These are phyloP conservation scores for Sclerotinia sclerotiorum DNA, from an alignment of 2,329 filamentous ascomycete genomes.

Conservation along the genomic window DNA sequence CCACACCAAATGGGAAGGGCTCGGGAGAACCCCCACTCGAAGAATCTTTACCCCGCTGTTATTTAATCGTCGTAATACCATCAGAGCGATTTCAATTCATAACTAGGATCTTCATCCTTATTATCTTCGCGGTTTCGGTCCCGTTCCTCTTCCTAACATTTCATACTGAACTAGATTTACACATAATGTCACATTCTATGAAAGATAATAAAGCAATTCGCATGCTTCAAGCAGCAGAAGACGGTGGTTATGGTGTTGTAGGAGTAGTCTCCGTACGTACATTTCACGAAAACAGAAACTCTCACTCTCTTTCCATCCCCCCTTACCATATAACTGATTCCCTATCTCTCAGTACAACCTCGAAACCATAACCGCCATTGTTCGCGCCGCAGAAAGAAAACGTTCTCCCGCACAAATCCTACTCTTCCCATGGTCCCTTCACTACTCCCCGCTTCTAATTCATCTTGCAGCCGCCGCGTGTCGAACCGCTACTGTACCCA, in stretches of 20 bases:
- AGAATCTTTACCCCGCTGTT: neutral
- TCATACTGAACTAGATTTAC: neutral
- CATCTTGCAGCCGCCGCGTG: slow-evolving; percentile 56
- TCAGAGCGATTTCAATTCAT: neutral
- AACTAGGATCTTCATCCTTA: neutral
- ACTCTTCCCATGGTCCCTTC: slow-evolving; percentile 71
- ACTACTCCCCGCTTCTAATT: slow-evolving; percentile 55
- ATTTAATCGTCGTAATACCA: neutral
- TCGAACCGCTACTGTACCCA: slow-evolving; percentile 55
- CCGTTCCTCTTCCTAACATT: neutral
- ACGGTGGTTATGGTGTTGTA: slow-evolving; percentile 55
- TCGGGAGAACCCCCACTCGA: neutral
- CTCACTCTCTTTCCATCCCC: too few species aligned
- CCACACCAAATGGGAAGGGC: neutral
- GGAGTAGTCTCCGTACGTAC: slow-evolving; percentile 48
- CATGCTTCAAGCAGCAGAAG: slow-evolving; percentile 46
- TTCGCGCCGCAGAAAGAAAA: slow-evolving; percentile 67
- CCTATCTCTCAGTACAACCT: slow-evolving; percentile 55
- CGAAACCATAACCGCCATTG: slow-evolving; percentile 66
- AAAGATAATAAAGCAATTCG: slow-evolving; percentile 20
- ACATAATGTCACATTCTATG: slow-evolving; percentile 5
- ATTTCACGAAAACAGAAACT: neutral
- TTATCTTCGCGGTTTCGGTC: neutral
- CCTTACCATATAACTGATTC: neutral
- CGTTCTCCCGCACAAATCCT: slow-evolving; percentile 66